Base-by-base conservation (phyloP, 495 filamentous ascomycete species). In the Darksidea phi region DNA sequence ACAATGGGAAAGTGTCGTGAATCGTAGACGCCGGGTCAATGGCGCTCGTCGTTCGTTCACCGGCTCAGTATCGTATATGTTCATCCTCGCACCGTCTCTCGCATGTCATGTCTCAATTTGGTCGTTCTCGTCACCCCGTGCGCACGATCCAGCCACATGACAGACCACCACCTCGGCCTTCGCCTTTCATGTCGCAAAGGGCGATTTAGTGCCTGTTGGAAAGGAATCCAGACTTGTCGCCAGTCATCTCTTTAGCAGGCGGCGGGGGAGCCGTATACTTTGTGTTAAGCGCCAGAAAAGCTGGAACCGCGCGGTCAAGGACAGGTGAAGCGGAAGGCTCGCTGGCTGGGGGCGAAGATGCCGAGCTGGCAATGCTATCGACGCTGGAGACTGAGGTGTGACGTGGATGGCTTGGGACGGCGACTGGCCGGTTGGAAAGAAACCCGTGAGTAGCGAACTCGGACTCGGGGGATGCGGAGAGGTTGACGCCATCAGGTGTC, bases 381-480 rank as follows among this genome's bases (percentile, higher is more conserved):
- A 25, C 23, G 28, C 56, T 54, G 20, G 54, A 48, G 38, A 54
- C 49, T 12, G 61, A 64, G 32, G 48, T 54, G 17, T 50, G 38
- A 11, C 45, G 50, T 7, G n/a, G 2, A 24, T 51, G 34, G 49
- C 61, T 47, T 5, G 60, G 1, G n/a, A 46, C 47, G 11, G 17
- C 17, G 23, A 13, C 15, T 15, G 61, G 49, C 37, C 55, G 54
- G 61, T 64, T 64, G 55, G 54, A 59, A 48, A 64, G 61, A 49
- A 64, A 64, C 26, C 18, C 54, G 61, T 64, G 61, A 10, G 41
- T 13, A 10, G 48, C 15, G n/a, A 32, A 21, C 20, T 55, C 49
- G 61, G 23, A 15, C 28, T 32, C 28, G 28, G 28, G 28, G 28
- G 28, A 32, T 32, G 28, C 28, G 28, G 28, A 32, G 28, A 32